Base-by-base conservation (phyloP, 257 asterid species). In the Oldenlandia corymbosa region DNA sequence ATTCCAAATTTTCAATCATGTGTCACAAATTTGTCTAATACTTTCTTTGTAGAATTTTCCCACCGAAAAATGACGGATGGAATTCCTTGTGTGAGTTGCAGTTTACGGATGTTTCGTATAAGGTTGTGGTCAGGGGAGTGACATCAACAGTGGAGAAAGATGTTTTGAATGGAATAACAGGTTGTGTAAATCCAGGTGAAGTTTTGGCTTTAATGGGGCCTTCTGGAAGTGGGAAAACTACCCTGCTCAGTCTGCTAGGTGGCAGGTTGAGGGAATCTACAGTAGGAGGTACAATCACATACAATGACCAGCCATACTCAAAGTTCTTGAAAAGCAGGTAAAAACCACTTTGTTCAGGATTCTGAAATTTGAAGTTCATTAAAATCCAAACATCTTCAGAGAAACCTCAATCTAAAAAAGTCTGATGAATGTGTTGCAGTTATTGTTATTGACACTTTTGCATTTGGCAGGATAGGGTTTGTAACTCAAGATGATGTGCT, bases 141-240 rank as follows among this genome's bases (percentile, higher is more conserved):
- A 84, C 85, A 43, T 79, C 92, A 11, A 78, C 87, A 2, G 75
- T 71, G 67, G 97, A 93, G 88, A 90, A 85, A 68, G 91, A 81
- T 10, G 86, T 90, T 61, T 64, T 93, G 49, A 81, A 80, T 65
- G 97, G 96, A 60, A 90, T 93, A 43, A 84, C 72, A 1, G 99
- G 99, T 20, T 78, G 89, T 0, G 94, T 84, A 56, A 84, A 76
- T 71, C 99, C 99, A 0, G 97, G 99, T 18, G 97, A 93, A 69
- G 94, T 93, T 59, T 60, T 93, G 60, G 99, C 99, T 4, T 77
- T 93, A 39, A 93, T 93, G 99, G 99, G 99, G 42, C 99, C 99
- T 34, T 93, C 99, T 5, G 99, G 99, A 58, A 84, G 99, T 54
- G 99, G 99, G 45, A 93, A 93, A 78, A 93, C 99, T 13, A 78